A percentile compares a stretch with the other conserved stretches of the same genome.
phyloP scores from a whole-genome alignment of 495 filamentous ascomycete genomes.

The Penicillium mononematosum region DNA sequence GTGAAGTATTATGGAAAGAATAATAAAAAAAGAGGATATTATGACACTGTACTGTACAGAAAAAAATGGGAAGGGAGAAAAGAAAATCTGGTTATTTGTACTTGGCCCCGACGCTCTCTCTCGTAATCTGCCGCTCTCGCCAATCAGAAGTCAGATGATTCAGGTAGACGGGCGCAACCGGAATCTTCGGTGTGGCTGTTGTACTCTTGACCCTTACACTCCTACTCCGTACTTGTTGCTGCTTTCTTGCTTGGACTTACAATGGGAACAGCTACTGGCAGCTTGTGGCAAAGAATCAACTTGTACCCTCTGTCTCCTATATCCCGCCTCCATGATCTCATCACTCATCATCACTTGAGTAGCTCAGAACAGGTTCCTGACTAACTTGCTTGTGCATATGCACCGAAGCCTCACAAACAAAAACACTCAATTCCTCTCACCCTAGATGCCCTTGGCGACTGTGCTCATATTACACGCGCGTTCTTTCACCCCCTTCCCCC shows the following conservation, averaged over 20 bases:
- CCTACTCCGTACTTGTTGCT: background rate
- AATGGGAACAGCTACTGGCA: background rate
- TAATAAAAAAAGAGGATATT: conserved; percentile 18
- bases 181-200: conserved; percentile 26
- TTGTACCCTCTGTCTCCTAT: background rate
- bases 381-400: background rate
- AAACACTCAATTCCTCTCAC: background rate
- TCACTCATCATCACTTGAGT: conserved; percentile 17
- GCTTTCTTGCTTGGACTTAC: background rate
- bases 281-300: background rate
- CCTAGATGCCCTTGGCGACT: background rate
- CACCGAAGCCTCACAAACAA: background rate
- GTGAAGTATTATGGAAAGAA: conserved; percentile 32
- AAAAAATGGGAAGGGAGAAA: conserved; percentile 24
- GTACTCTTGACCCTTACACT: background rate
- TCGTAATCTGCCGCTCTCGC: conserved; percentile 37
- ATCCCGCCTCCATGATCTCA: conserved; percentile 21
- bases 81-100: conserved; percentile 46
- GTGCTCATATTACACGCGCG: background rate
- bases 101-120: conserved; percentile 36
- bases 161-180: conserved; percentile 41
- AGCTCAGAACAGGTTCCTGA: background rate
- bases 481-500: conserved; percentile 6
- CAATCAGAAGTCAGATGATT: conserved; percentile 45
- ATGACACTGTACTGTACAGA: conserved; percentile 35